phyloP scores from a whole-genome alignment of 164 flowering plant species.

The Platanus orientalis region DNA sequence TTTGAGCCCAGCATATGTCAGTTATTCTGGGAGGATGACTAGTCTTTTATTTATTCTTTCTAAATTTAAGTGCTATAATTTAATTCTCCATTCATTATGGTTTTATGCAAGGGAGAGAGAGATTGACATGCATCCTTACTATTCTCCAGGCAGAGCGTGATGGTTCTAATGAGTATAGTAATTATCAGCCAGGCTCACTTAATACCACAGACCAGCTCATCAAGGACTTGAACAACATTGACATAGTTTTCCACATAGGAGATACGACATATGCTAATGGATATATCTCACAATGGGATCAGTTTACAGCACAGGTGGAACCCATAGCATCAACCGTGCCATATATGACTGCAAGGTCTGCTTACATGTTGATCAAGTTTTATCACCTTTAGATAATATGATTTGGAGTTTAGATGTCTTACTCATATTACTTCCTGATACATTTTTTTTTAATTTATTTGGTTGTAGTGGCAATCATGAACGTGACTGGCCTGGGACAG shows the following conservation, averaged over 20 bases:
- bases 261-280: constrained; percentile 79
- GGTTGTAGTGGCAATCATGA: constrained; percentile 82
- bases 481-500: constrained; percentile 84
- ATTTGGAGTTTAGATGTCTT: neutral
- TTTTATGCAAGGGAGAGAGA: neutral
- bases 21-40: neutral
- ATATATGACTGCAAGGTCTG: constrained; percentile 83
- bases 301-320: constrained; percentile 75
- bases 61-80: neutral
- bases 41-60: neutral
- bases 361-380: neutral
- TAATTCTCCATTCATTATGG: neutral
- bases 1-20: neutral
- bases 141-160: constrained; percentile 81
- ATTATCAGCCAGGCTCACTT: constrained; percentile 79
- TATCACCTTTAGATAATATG: neutral
- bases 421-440: neutral
- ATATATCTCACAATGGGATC: constrained; percentile 92
- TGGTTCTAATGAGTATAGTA: constrained; percentile 76
- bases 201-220: constrained; percentile 78
- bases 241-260: constrained; percentile 86
- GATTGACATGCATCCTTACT: neutral
- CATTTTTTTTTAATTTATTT: constrained; percentile 6
- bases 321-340: constrained; percentile 83
- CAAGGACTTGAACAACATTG: constrained; percentile 58